Base-by-base conservation (phyloP, 495 filamentous ascomycete species). In the Penicillium dipodomyicola region DNA sequence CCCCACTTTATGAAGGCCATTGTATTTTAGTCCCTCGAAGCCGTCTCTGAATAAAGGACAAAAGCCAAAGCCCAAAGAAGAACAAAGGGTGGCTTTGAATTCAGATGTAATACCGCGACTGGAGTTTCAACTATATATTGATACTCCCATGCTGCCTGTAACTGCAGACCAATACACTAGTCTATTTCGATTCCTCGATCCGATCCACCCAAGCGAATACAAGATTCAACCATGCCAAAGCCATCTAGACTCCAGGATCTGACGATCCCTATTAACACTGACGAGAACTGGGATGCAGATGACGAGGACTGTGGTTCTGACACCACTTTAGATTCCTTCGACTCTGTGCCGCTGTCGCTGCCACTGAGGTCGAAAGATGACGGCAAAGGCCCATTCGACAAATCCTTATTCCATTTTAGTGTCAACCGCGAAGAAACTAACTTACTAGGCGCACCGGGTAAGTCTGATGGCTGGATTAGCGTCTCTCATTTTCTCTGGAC, bases 401-500 rank as follows among this genome's bases (percentile, higher is more conserved):
- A 33, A 11, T 7, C 22, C 2, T 11, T 54, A 14, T 54, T 54
- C 9, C 14, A 27, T 15, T 54, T 54, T 15, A 35, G 11, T 1
- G 22, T 54, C 22, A n/a, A 11, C 14, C 52, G 52, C 8, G 52
- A 47, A 8, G 14, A 17, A 10, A 11, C 5, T 0, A 23, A 8
- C n/a, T 6, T 39, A 1, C 8, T 15, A 11, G 29, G 22, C 1
- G 22, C n/a, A 14, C 19, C 15, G 1, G 52, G 43, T 19, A 29
- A 54, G 32, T 45, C 43, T 20, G 33, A 46, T 35, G 42, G 43
- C 14, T 54, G 52, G 52, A 45, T 22, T 22, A 39, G 29, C 30
- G 10, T 6, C 4, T 54, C 52, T n/a, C 44, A 54, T 23, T 44
- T 54, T 11, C 30, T 54, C 4, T 54, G 52, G 52, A 15, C 33